Conservation (phyloP, 805 yeast species). For the Nakazawaea peltata region DNA sequence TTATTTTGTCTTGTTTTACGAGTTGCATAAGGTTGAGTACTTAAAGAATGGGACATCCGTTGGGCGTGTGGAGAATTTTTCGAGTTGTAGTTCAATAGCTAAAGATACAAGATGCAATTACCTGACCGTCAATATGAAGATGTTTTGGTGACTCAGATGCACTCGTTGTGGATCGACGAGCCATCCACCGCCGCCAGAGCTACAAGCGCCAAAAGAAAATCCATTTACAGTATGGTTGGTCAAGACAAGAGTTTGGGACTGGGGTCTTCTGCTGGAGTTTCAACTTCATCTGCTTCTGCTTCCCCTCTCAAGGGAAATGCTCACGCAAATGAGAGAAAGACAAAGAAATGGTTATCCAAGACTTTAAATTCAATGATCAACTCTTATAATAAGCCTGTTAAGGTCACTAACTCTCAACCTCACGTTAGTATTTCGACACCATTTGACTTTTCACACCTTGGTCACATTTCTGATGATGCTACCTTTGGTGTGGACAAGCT, state of each 20-base stretch:
- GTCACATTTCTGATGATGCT: constrained; percentile 21
- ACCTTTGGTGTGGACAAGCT: constrained; percentile 23
- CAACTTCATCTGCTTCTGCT: no score
- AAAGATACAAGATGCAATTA: no score
- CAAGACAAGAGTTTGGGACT: not conserved
- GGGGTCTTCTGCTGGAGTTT: no score
- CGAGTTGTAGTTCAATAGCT: no score
- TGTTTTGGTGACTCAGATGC: constrained; percentile 5
- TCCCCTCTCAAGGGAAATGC: not conserved
- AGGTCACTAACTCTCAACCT: not conserved
- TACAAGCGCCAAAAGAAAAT: constrained; percentile 2
- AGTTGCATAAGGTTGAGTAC: no score
- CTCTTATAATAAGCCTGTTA: constrained; percentile 4
- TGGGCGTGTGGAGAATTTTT: no score
- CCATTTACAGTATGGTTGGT: not conserved
- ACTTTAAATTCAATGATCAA: constrained; percentile 3
- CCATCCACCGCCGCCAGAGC: not conserved
- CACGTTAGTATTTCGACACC: constrained; percentile 21
- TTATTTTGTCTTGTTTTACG: no score
- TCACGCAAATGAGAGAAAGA: not conserved
- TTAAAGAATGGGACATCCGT: no score
- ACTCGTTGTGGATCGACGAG: constrained; percentile 9
- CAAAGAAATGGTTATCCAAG: constrained; percentile 7
- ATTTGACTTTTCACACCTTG: constrained; percentile 23
- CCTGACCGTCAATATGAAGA: constrained; percentile 5